Base-by-base conservation (phyloP, 108 stramenopile species). In the Skeletonema menzelii region DNA sequence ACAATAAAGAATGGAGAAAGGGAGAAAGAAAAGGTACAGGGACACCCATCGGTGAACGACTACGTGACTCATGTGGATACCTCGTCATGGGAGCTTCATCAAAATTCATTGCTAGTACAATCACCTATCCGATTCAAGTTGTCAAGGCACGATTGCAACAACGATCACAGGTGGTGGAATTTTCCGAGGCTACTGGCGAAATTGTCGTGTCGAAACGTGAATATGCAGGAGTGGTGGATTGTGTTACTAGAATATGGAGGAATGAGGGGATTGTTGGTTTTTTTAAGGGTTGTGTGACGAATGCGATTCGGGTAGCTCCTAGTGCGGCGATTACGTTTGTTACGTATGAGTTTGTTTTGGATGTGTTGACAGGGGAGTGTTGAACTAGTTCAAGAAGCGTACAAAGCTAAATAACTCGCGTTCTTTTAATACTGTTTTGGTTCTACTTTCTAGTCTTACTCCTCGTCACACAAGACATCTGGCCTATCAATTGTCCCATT, bases 141-240 rank as follows among this genome's bases (percentile, higher is more conserved):
- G 75, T 99, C 58, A 99, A 99, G 81, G 78, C 96, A 1, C 76
- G 99, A 53, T 63, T 99, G 63, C 99, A 99, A 75, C 97, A 99
- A 82, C 83, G 97, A 31, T 84, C 90, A 7, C 82, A 86, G 53
- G 82, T 70, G 4, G 69, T 91, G 24, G 92, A 94, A 67, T 56
- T 92, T 55, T 85, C 86, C 12, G 64, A 77, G 57, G 60, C 68
- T 24, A 83, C 82, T 6, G 92, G 91, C n/a, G 82, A 94, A 63
- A 79, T 95, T 8, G 35, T 83, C 34, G 72, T 86, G 10, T 83
- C 86, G 2, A 87, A 89, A 62, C 87, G 93, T 40, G 87, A 95
- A 19, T 88, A 90, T 62, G 27, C 63, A 14, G 86, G 94, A 32
- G 82, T 96, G 2, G n/a, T 79, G 24, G 76, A 82, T 40, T 91